Base-by-base conservation (phyloP, 371 early-diverging fungal species). In the Mucor piriformis region DNA sequence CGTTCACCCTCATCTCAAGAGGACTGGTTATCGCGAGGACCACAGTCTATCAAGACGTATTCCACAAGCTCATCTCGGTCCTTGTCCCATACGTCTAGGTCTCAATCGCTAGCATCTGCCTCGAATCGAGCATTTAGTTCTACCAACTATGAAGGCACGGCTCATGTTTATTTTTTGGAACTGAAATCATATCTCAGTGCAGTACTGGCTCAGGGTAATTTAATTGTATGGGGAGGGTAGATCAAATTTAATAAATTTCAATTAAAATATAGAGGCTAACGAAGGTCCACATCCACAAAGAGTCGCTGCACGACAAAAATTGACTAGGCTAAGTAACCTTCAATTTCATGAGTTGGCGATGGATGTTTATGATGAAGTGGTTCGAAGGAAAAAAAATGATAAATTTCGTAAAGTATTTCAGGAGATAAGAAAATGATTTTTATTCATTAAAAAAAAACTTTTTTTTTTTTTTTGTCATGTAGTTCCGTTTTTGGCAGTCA, bases 301-400 rank as follows among this genome's bases (percentile, higher is more conserved):
- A 49, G 72, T 75, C 16, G 77, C 82, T 3, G 95, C 95, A n/a
- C 78, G 93, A 50, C 94, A 94, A 46, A 96, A 96, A 70, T 83
- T 98, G 16, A 83, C 88, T 10, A 76, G 88, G 47, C 77, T 96
- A 44, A 81, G 88, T 38, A 80, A 83, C 43, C 84, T 87, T 57
- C 97, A 96, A 64, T 96, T 96, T 73, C 87, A 90, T 59, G 98
- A 97, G 70, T 81, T 97, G 18, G 88, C 95, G 1, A 96, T 93
- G 38, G 96, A 97, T 76, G 97, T 97, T 1, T 95, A 90, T 71
- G 98, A 97, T 72, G 98, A 97, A 72, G 81, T 95, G 63, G 86
- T 86, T 29, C 68, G 96, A 51, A 71, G 96, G 38, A 76, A 78
- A 50, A 62, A 77, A 34, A 83, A 89, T 54, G 82, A 82, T 29